Evolutionary conservation across 768 basidiomycete genomes (phyloP).

Genomic region (Russula abietina): DNA sequence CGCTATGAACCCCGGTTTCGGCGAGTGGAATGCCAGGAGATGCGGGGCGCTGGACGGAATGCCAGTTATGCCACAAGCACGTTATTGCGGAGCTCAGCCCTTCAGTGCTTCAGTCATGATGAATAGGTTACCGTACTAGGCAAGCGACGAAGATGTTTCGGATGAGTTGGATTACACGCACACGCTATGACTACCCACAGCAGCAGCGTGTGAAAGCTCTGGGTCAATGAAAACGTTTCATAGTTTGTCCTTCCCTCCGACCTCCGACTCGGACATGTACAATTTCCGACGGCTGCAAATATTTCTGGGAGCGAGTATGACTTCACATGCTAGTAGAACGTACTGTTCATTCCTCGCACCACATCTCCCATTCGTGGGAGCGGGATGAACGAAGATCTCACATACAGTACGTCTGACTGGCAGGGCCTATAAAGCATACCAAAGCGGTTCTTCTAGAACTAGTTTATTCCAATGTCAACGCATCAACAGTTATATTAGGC

Average conservation of each 20-base stretch:
- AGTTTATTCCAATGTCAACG: constrained; percentile 27
- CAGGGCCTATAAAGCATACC: no score
- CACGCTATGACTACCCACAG: not conserved
- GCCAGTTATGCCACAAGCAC: not conserved
- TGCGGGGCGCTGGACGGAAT: not conserved
- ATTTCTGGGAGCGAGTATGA: no score
- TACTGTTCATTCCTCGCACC: no score
- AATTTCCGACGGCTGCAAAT: not conserved
- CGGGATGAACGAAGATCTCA: no score
- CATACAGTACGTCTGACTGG: no score
- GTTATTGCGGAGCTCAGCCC: no score
- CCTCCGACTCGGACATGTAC: not conserved
- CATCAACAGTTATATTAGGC: constrained; percentile 5
- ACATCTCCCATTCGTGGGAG: no score
- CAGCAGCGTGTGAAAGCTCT: not conserved
- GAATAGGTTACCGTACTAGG: not conserved
- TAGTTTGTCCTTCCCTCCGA: not conserved
- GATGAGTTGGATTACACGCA: not conserved
- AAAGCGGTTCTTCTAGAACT: constrained; percentile 28
- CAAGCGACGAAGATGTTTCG: not conserved
- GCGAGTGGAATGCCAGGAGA: no score
- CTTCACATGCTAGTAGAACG: no score
- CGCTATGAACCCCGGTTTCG: no score
- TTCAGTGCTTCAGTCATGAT: not conserved
- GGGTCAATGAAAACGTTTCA: not conserved